Conservation (phyloP, 179 eudicot species). For the Amaranthus tricolor region DNA sequence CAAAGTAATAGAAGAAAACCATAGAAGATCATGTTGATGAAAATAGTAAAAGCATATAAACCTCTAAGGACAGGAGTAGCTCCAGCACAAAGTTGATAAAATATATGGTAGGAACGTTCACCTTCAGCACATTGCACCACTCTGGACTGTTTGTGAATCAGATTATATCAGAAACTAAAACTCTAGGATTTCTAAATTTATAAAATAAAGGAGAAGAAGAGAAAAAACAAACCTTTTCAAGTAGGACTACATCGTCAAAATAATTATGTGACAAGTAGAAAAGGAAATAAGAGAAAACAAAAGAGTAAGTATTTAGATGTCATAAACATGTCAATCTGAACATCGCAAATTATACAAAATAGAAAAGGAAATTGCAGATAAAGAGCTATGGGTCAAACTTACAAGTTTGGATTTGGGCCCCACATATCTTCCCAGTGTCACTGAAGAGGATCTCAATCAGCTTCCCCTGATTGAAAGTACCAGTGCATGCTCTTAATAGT, state of each 20-base stretch:
- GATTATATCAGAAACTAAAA: conserved; percentile 23
- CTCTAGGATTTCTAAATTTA: not conserved
- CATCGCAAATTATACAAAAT: conserved; percentile 2
- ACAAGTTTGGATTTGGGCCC: conserved; percentile 98
- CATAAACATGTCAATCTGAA: conserved; percentile 20
- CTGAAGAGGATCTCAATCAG: conserved; percentile 98
- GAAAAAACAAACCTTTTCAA: conserved; percentile 73
- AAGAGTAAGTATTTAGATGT: conserved; percentile 9
- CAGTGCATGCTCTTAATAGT: conserved; percentile 7
- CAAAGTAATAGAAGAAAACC: not conserved
- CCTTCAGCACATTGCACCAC: conserved; percentile 96
- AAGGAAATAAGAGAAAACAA: conserved; percentile 10
- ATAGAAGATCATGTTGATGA: not conserved
- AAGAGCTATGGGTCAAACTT: conserved; percentile 32
- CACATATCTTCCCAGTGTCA: conserved; percentile 96
- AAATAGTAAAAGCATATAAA: conserved; percentile 22
- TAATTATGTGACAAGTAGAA: conserved; percentile 21
- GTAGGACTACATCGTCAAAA: conserved; percentile 60
- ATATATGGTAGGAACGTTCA: conserved; percentile 98
- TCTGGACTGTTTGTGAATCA: conserved; percentile 72
- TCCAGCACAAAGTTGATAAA: conserved; percentile 98
- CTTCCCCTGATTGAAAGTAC: conserved; percentile 66
- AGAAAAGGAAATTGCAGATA: conserved; percentile 17
- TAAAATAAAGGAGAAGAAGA: conserved; percentile 16
- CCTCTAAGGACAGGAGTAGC: conserved; percentile 81